Conservation (phyloP, 2,329 filamentous ascomycete genomes). For the Neofusicoccum ribis region DNA sequence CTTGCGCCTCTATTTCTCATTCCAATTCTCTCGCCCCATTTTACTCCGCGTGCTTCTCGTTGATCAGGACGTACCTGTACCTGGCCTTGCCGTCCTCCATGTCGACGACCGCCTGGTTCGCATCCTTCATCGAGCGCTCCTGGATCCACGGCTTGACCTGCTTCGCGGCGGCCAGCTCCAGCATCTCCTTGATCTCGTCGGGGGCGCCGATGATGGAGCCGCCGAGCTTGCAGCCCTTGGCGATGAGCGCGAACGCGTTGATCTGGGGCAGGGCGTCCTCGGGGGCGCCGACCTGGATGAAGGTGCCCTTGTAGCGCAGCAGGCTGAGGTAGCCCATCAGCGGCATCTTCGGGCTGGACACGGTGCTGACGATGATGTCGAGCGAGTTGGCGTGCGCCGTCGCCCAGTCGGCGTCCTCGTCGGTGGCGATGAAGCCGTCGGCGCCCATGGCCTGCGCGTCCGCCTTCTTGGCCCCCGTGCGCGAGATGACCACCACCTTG, state of each 20-base stretch:
- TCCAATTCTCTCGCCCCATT: too few species aligned
- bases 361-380: conserved; percentile 62
- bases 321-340: conserved; percentile 62
- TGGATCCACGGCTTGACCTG: conserved; percentile 64
- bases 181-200: conserved; percentile 61
- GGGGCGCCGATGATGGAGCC: conserved; percentile 55
- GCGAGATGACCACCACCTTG: conserved; percentile 64
- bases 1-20: too few species aligned
- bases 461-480: conserved; percentile 57
- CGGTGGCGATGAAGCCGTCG: conserved; percentile 57
- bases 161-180: conserved; percentile 60
- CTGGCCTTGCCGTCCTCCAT: conserved; percentile 57
- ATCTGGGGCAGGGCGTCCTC: conserved; percentile 58
- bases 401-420: conserved; percentile 60
- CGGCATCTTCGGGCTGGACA: conserved; percentile 62
- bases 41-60: conserved; percentile 28
- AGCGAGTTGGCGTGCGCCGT: conserved; percentile 50
- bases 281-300: conserved; percentile 68
- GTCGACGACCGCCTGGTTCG: conserved; percentile 59
- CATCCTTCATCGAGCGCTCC: conserved; percentile 55
- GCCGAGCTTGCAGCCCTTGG: conserved; percentile 52
- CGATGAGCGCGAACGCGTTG: conserved; percentile 59
- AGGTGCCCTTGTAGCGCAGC: conserved; percentile 59
- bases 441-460: conserved; percentile 66
- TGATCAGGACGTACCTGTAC: conserved; percentile 44